phyloP scores from a whole-genome alignment of 2,329 filamentous ascomycete species.

The Coniochaeta hoffmannii region DNA sequence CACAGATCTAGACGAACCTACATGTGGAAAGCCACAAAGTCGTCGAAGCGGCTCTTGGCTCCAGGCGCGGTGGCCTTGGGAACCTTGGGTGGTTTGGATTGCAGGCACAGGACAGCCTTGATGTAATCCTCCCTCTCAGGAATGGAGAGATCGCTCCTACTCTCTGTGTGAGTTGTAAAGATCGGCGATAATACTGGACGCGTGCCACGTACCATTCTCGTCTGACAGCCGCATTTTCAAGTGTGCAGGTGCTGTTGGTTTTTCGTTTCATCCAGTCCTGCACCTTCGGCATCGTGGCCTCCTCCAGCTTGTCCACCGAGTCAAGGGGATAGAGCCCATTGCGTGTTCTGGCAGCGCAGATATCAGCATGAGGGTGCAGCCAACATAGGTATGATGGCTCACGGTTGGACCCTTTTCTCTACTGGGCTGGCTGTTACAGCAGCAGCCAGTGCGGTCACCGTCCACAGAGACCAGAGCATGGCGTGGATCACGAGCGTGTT shows the following conservation, averaged over 20 bases:
- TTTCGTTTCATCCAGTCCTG: constrained; percentile 16
- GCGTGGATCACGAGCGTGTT: too few relatives aligned
- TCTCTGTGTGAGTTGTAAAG: neutral
- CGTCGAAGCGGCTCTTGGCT: constrained; percentile 21
- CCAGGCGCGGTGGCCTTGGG: constrained; percentile 18
- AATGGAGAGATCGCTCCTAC: constrained; percentile 22
- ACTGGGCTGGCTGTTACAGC: too few relatives aligned
- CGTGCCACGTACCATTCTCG: constrained; percentile 19
- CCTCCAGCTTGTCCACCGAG: constrained; percentile 20
- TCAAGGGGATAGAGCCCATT: constrained; percentile 21
- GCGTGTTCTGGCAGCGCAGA: constrained; percentile 8
- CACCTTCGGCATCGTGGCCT: constrained; percentile 19
- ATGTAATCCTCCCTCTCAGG: constrained; percentile 19
- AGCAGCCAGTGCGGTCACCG: too few relatives aligned
- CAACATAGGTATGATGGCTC: neutral
- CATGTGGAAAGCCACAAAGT: constrained; percentile 22
- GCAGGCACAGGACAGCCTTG: constrained; percentile 19
- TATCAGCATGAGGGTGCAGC: too few relatives aligned
- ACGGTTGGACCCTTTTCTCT: neutral
- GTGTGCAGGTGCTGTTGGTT: constrained; percentile 21
- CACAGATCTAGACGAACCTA: too few relatives aligned
- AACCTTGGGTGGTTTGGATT: constrained; percentile 17
- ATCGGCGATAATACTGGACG: neutral
- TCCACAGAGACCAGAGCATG: too few relatives aligned
- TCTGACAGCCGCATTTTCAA: constrained; percentile 19